phyloP scores from a whole-genome alignment of 495 filamentous ascomycete genomes.

The Neurospora pannonica region DNA sequence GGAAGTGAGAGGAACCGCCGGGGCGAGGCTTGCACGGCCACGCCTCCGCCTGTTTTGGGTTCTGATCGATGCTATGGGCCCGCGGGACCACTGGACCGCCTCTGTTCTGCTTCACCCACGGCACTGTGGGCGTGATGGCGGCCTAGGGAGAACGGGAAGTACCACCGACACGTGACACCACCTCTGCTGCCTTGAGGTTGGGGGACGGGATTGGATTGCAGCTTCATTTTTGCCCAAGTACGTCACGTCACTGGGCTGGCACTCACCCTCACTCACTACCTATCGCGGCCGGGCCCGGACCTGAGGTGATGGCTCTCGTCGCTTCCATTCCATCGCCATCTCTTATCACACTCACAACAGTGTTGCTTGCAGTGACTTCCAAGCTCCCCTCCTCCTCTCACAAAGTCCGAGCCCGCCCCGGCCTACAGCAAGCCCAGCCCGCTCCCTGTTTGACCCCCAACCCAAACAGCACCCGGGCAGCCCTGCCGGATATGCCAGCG shows the following conservation, averaged over 20 bases:
- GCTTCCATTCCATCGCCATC: not conserved
- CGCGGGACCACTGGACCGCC: not conserved
- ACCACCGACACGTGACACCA: not conserved
- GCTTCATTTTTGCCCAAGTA: not conserved
- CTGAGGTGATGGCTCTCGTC: not conserved
- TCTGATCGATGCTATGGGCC: not conserved
- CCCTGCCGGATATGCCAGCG: not conserved
- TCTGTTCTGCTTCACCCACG: not conserved
- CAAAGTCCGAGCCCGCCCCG: not conserved
- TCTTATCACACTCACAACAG: not conserved
- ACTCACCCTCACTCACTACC: not conserved
- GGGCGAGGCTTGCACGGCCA: not conserved
- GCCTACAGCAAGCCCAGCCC: not conserved
- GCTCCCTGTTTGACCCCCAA: not conserved
- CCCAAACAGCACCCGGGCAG: not conserved
- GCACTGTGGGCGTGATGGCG: not conserved
- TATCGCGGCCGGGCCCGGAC: not conserved
- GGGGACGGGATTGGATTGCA: not conserved
- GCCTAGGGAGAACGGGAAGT: not conserved
- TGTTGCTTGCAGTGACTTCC: not conserved
- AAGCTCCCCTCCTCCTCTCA: conserved; percentile 1
- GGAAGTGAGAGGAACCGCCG: not conserved
- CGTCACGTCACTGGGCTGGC: not conserved
- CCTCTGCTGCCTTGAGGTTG: not conserved
- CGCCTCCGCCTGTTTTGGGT: not conserved